These are phyloP conservation scores for Diaporthe helianthi DNA, from an alignment of 2,329 filamentous ascomycete species.

Conservation along the genomic window DNA sequence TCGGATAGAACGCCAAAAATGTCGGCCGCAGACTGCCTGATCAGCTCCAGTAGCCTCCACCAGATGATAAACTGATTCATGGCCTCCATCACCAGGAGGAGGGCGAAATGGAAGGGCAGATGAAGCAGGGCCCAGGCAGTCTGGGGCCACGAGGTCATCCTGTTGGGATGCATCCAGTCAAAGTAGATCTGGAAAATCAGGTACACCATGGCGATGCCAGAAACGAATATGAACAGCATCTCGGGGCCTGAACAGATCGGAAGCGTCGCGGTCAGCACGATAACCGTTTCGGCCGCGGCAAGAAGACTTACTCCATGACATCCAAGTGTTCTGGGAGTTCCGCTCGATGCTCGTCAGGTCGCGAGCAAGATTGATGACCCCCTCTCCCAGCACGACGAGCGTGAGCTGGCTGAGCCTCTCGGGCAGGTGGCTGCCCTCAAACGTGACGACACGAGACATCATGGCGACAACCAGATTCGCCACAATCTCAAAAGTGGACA, in stretches of 20 bases:
- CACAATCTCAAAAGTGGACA: slow-evolving; percentile 14
- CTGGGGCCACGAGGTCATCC: slow-evolving; percentile 63
- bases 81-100: slow-evolving; percentile 70
- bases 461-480: slow-evolving; percentile 8
- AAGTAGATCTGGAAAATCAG: slow-evolving; percentile 58
- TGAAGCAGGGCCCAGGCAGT: slow-evolving; percentile 65
- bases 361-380: slow-evolving; percentile 21
- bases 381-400: slow-evolving; percentile 15
- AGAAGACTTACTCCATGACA: slow-evolving; percentile 8
- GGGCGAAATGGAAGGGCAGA: slow-evolving; percentile 68
- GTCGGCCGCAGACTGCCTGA: slow-evolving; percentile 18
- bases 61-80: slow-evolving; percentile 62
- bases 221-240: slow-evolving; percentile 32
- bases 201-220: slow-evolving; percentile 50
- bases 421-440: slow-evolving; percentile 14
- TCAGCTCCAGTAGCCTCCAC: slow-evolving; percentile 48
- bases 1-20: slow-evolving; percentile 2
- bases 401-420: slow-evolving; percentile 16
- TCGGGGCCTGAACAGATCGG: background rate
- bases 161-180: slow-evolving; percentile 70
- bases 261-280: background rate
- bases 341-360: slow-evolving; percentile 23
- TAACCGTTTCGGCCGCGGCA: background rate
- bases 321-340: slow-evolving; percentile 15
- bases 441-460: slow-evolving; percentile 16